Evolutionary conservation across 2,329 filamentous ascomycete genomes (phyloP).

Genomic region (Sarocladium strictum): DNA sequence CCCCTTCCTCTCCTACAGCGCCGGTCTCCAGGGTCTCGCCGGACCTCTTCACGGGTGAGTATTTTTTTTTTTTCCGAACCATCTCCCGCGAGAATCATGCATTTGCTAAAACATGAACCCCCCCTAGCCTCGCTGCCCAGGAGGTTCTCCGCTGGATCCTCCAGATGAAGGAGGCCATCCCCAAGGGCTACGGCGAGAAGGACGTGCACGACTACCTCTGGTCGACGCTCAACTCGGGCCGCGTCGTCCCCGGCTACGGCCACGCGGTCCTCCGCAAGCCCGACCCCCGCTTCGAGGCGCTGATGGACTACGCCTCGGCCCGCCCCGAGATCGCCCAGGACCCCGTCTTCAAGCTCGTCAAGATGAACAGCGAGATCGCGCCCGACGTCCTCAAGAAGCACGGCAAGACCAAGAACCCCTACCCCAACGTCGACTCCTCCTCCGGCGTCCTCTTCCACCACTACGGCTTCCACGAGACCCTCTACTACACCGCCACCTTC

Average conservation of each 20-base stretch:
- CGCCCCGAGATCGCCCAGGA: conserved; percentile 80
- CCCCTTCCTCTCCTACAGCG: conserved; percentile 92
- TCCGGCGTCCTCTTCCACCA: conserved; percentile 96
- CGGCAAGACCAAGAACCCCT: conserved; percentile 97
- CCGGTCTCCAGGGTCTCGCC: conserved; percentile 89
- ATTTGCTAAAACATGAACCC: neutral
- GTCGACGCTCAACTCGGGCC: conserved; percentile 86
- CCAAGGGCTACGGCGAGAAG: conserved; percentile 67
- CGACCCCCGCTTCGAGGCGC: conserved; percentile 89
- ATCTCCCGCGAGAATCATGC: too few species aligned
- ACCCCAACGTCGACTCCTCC: conserved; percentile 91
- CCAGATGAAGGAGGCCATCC: conserved; percentile 89
- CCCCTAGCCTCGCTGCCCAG: conserved; percentile 72
- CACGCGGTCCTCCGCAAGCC: conserved; percentile 96
- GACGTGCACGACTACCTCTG: conserved; percentile 89
- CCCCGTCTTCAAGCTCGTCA: conserved; percentile 89
- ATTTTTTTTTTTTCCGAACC: too few species aligned
- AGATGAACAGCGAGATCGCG: conserved; percentile 87
- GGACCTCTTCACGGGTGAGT: conserved; percentile 63
- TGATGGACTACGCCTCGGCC: conserved; percentile 89
- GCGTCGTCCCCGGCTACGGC: conserved; percentile 91
- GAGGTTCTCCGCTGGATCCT: conserved; percentile 96
- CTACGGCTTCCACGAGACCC: conserved; percentile 93
- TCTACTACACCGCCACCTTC: conserved; percentile 82
- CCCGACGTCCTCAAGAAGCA: conserved; percentile 88